Percentiles rank a stretch among this genome's conserved stretches.
phyloP scores from a whole-genome alignment of 495 filamentous ascomycete genomes.

The Podospora pseudopauciseta region DNA sequence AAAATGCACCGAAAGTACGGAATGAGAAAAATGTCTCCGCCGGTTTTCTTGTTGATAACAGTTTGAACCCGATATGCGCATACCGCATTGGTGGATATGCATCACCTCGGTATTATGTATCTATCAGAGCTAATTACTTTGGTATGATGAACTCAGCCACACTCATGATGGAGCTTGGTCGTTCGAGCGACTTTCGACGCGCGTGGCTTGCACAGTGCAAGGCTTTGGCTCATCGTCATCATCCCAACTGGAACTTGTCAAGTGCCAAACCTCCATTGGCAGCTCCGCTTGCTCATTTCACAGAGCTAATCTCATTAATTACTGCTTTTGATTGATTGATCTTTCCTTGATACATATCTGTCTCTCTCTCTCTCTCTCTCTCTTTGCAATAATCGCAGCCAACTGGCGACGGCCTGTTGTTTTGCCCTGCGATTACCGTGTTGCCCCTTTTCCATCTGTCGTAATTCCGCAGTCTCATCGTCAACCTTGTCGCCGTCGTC shows the following conservation, averaged over 20 bases:
- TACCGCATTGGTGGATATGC: background rate
- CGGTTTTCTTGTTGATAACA: background rate
- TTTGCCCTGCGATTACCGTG: background rate
- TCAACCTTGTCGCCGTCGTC: conserved; percentile 4
- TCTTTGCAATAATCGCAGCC: background rate
- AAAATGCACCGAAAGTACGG: background rate
- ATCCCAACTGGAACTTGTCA: background rate
- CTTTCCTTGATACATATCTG: background rate
- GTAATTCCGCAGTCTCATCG: background rate
- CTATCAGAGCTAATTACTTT: background rate
- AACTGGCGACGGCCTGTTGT: background rate
- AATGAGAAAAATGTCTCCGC: background rate
- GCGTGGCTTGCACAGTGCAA: background rate
- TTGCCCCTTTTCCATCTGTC: background rate
- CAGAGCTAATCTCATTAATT: background rate
- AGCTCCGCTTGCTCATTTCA: background rate
- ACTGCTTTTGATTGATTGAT: background rate
- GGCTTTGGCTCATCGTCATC: background rate
- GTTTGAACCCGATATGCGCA: background rate
- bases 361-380: background rate
- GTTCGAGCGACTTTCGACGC: no score
- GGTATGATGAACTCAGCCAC: background rate
- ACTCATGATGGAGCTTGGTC: background rate
- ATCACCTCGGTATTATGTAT: background rate
- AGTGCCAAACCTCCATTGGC: background rate